These are phyloP conservation scores for Bromus sterilis DNA, from an alignment of 176 grass and related monocot genomes.

Conservation along the genomic window DNA sequence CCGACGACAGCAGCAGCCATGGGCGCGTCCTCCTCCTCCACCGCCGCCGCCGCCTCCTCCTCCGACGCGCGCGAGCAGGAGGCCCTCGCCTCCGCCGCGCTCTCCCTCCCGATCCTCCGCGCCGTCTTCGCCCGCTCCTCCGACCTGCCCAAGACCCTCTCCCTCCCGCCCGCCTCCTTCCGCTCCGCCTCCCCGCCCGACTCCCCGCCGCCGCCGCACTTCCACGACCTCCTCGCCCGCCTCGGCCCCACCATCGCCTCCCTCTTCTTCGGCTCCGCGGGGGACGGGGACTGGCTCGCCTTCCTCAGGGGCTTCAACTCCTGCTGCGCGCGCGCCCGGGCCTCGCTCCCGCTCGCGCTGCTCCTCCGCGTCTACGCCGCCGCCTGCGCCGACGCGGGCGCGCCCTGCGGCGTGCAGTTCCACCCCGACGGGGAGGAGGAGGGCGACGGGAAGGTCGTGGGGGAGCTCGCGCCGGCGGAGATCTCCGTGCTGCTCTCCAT, in stretches of 20 bases:
- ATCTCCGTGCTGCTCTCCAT: conserved; percentile 59
- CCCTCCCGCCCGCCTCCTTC: conserved; percentile 26
- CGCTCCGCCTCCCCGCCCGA: conserved; percentile 24
- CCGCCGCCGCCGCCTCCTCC: conserved; percentile 11
- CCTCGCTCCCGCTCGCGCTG: conserved; percentile 46
- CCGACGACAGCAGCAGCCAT: conserved; percentile 1
- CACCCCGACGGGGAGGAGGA: conserved; percentile 24
- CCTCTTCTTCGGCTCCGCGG: conserved; percentile 37
- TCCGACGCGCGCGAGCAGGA: conserved; percentile 52
- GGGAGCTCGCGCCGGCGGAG: conserved; percentile 44
- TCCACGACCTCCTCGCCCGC: conserved; percentile 28
- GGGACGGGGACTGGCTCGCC: conserved; percentile 29
- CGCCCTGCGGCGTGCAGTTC: conserved; percentile 38
- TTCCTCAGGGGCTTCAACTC: conserved; percentile 76
- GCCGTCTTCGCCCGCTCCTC: conserved; percentile 49
- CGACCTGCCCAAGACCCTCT: conserved; percentile 37
- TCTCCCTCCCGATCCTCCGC: conserved; percentile 51
- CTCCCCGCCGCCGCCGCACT: conserved; percentile 20
- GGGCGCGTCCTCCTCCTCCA: conserved; percentile 61
- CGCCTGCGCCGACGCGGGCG: conserved; percentile 31
- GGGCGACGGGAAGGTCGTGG: conserved; percentile 47
- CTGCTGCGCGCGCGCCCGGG: conserved; percentile 66
- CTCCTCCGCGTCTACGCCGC: conserved; percentile 58
- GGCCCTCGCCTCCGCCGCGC: conserved; percentile 51
- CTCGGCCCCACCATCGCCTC: conserved; percentile 55